Base-by-base conservation (phyloP, 306 rosid species). In the Hylodesmum podocarpum region DNA sequence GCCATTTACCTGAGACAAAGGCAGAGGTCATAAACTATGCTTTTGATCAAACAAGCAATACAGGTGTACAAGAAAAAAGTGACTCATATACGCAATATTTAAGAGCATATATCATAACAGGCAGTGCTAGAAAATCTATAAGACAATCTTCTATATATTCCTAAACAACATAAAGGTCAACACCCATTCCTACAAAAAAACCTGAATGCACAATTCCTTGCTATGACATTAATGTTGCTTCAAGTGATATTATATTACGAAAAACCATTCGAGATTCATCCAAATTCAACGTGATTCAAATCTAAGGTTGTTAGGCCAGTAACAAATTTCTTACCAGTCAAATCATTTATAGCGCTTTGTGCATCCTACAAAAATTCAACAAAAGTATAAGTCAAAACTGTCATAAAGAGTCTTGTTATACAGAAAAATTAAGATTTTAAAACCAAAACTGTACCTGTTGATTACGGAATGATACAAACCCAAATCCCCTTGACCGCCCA, bases 401-500 rank as follows among this genome's bases (percentile, higher is more conserved):
- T 69, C 59, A 64, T 40, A 66, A 72, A 37, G 49, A 58, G 61
- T 16, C 19, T 13, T n/a, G 3, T 14, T 33, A 66, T 10, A 55
- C 15, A 13, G 53, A 37, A 66, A 41, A 6, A 3, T 49, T 0
- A 65, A 37, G 49, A 77, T 19, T 75, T 34, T 8, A 44, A 63
- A 39, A 77, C 19, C 1, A 27, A 72, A 63, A 61, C 25, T 21
- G 22, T 47, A 92, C 98, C 97, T 92, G 97, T 58, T 95, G 97
- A 76, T 39, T 92, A 37, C 97, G 89, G 79, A 95, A 95, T 62
- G 98, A 95, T 81, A 95, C 97, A 85, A 95, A 95, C 40, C 98
- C 98, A 88, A 95, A 95, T 41, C 98, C 98, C 87, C 98, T 89
- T 21, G 98, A 95, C 14, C 97, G 93, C 68, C 98, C 98, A 40